These are phyloP conservation scores for Cordyceps cicadae DNA, from an alignment of 2,329 filamentous ascomycete genomes.

Conservation along the genomic window DNA sequence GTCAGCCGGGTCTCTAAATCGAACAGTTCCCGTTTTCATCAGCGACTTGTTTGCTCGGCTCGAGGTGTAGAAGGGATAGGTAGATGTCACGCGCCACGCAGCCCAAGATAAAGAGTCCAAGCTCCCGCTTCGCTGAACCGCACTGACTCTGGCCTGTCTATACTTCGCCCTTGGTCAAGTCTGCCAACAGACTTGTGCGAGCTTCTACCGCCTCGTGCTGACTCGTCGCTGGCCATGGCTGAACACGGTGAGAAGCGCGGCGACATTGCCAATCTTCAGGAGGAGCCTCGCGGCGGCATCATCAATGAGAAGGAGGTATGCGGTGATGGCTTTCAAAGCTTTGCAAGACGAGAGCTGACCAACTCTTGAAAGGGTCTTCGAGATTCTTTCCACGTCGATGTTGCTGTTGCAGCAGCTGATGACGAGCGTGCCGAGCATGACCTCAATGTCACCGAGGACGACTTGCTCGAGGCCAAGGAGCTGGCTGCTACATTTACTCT, in stretches of 20 bases:
- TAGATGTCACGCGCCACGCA: not conserved
- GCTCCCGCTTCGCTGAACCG: not conserved
- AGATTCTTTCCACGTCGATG: not conserved
- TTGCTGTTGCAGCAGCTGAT: not conserved
- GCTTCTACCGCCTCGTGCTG: not conserved
- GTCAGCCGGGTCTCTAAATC: too few species aligned
- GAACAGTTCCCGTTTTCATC: too few species aligned
- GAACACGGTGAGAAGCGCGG: slow-evolving; percentile 7
- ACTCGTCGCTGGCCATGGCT: slow-evolving; percentile 3
- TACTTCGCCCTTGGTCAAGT: not conserved
- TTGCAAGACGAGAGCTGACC: not conserved
- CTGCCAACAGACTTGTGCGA: not conserved
- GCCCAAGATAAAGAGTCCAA: slow-evolving; percentile 1
- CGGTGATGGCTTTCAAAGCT: not conserved
- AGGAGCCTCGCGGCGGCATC: not conserved
- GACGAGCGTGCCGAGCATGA: slow-evolving; percentile 9
- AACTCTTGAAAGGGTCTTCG: not conserved
- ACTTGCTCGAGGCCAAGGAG: slow-evolving; percentile 25
- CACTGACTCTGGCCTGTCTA: not conserved
- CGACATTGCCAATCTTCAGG: not conserved
- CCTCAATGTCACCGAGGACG: slow-evolving; percentile 26
- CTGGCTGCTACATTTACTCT: slow-evolving; percentile 20
- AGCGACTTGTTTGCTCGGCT: too few species aligned
- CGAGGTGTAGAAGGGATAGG: too few species aligned
- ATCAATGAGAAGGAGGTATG: slow-evolving; percentile 5